Percentiles rank a stretch among this genome's conserved stretches.
Conservation (phyloP, 352 stramenopile genomes). For the Halophytophthora batemanensis region DNA sequence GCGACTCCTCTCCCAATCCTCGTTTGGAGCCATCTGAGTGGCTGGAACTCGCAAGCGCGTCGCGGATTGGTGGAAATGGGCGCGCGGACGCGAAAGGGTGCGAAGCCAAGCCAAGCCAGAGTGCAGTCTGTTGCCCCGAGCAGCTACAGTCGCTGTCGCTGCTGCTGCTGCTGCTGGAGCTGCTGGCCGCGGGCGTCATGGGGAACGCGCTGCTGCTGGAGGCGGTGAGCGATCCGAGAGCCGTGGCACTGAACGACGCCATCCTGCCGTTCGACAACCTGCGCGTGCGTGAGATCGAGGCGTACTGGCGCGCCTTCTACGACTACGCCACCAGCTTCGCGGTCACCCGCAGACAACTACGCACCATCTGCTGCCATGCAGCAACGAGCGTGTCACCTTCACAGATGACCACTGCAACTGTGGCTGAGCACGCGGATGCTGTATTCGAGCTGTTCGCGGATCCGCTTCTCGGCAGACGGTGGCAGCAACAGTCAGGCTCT, state of each 20-base stretch:
- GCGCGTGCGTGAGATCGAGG: conserved; percentile 62
- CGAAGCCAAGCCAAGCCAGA: conserved; percentile 4
- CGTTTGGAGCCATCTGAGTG: conserved; percentile 14
- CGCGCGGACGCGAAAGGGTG: conserved; percentile 30
- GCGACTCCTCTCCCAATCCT: not conserved
- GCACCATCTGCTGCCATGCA: conserved; percentile 57
- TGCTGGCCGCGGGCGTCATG: conserved; percentile 32
- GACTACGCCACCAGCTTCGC: conserved; percentile 71
- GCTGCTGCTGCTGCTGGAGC: too few species aligned
- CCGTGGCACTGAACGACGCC: conserved; percentile 47
- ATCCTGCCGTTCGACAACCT: conserved; percentile 79
- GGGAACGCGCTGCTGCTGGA: conserved; percentile 57
- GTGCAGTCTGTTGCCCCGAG: too few species aligned
- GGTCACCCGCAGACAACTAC: conserved; percentile 56
- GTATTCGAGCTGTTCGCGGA: conserved; percentile 61
- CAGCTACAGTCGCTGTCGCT: too few species aligned
- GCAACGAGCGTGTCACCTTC: conserved; percentile 31
- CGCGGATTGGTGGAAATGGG: conserved; percentile 18
- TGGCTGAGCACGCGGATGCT: conserved; percentile 43
- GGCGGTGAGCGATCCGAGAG: conserved; percentile 41
- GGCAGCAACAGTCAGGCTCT: conserved; percentile 19
- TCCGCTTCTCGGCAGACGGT: conserved; percentile 14
- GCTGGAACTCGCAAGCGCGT: conserved; percentile 7
- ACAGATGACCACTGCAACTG: conserved; percentile 34
- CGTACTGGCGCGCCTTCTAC: conserved; percentile 84